phyloP scores from a whole-genome alignment of 176 grass and related monocot genomes.

The Eremochloa ophiuroides region DNA sequence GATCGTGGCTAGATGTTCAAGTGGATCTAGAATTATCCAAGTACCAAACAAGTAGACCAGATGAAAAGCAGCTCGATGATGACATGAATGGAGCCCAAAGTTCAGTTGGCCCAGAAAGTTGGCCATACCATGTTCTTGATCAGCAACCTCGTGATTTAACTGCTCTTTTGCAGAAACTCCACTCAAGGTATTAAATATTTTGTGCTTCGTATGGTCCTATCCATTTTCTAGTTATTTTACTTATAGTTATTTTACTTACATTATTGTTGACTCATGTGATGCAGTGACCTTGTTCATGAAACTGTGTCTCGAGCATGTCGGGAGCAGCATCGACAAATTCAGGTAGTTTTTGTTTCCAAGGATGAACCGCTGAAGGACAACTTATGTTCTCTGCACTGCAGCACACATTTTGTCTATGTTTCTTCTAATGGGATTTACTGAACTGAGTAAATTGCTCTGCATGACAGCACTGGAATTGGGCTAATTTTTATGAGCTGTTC shows the following conservation, averaged over 20 bases:
- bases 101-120: conserved; percentile 62
- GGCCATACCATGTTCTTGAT: conserved; percentile 85
- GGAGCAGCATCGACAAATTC: conserved; percentile 92
- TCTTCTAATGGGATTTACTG: not conserved
- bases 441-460: not conserved
- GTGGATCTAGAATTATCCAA: conserved; percentile 75
- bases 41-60: conserved; percentile 64
- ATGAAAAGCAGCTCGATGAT: conserved; percentile 68
- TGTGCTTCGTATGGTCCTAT: not conserved
- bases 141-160: conserved; percentile 88
- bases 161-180: conserved; percentile 94
- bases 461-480: not conserved
- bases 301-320: conserved; percentile 79
- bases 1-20: conserved; percentile 91
- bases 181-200: conserved; percentile 69
- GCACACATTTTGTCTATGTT: not conserved
- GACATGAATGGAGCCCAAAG: conserved; percentile 72
- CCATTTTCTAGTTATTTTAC: not conserved
- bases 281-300: conserved; percentile 91
- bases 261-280: conserved; percentile 21
- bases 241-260: too few species aligned
- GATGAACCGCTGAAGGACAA: not conserved
- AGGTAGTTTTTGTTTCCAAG: conserved; percentile 47
- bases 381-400: not conserved
- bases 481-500: not conserved